phyloP scores from a whole-genome alignment of 2,329 filamentous ascomycete genomes.

The Claviceps citrina region DNA sequence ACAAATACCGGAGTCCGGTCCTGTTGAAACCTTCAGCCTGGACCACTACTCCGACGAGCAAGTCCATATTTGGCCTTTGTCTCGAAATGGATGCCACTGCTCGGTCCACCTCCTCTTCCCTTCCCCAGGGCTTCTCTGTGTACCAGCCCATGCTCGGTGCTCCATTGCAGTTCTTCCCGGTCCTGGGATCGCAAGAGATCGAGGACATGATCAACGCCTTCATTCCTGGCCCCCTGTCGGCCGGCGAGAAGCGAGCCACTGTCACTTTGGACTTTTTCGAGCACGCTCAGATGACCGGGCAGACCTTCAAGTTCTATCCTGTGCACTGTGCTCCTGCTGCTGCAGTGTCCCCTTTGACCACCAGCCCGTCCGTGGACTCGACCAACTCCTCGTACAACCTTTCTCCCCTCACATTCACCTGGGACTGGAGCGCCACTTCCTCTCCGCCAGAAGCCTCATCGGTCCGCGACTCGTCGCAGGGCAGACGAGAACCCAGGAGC shows the following conservation, averaged over 20 bases:
- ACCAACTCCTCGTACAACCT: slow-evolving; percentile 31
- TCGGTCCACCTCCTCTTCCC: slow-evolving; percentile 9
- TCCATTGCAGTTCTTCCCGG: slow-evolving; percentile 48
- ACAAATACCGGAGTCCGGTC: not conserved
- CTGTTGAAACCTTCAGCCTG: not conserved
- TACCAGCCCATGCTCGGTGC: slow-evolving; percentile 42
- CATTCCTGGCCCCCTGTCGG: slow-evolving; percentile 34
- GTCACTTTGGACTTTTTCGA: slow-evolving; percentile 46
- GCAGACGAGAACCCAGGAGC: slow-evolving; percentile 14
- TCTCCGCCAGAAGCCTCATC: slow-evolving; percentile 13
- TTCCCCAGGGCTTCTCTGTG: slow-evolving; percentile 40
- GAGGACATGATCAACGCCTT: slow-evolving; percentile 45
- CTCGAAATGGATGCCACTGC: slow-evolving; percentile 14
- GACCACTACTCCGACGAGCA: not conserved
- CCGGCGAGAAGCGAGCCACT: slow-evolving; percentile 42
- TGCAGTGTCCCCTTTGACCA: slow-evolving; percentile 29
- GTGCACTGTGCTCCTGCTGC: slow-evolving; percentile 24
- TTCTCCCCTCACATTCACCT: slow-evolving; percentile 34
- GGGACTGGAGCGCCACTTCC: slow-evolving; percentile 26
- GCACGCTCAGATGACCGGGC: slow-evolving; percentile 35
- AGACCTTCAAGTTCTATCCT: slow-evolving; percentile 46
- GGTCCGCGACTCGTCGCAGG: slow-evolving; percentile 16
- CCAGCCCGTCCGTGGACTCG: slow-evolving; percentile 26
- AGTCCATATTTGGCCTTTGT: not conserved
- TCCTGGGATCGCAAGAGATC: slow-evolving; percentile 46